Base-by-base conservation (phyloP, 1,139 yeast genomes). In the Blastobotrys persicus region DNA sequence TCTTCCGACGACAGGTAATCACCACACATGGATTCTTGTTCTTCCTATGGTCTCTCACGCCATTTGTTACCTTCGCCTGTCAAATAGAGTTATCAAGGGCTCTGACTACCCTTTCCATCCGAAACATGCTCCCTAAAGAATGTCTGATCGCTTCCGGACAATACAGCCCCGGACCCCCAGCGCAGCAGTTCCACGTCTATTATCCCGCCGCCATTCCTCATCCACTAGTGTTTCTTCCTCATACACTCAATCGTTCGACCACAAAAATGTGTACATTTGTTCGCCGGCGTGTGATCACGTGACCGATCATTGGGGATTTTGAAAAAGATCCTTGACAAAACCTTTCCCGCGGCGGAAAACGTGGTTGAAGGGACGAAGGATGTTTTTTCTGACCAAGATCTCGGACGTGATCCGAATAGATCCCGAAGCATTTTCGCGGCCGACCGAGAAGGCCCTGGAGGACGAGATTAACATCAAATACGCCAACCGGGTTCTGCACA, bases 391-490 rank as follows among this genome's bases (percentile, higher is more conserved):
- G 48, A 79, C 96, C 16, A 81, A 81, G 62, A 70, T 92, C 49
- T 74, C 87, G 14, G 98, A 92, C 68, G 76, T 92, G 56, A 83
- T 92, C 57, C 81, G 96, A 59, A 79, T 94, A 44, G 92, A 94
- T 9, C 98, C 98, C 1, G 86, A 83, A 58, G 77, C 88, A 47
- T 89, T 92, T 71, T 79, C 81, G 59, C 72, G 81, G 44, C 88
- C 91, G 16, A 77, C 85, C 16, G 77, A 78, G 50, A 81, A 78
- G 47, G 85, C 96, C 2, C 75, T 92, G 44, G 79, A 81, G 46
- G 86, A 87, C 58, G 96, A 89, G 61, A 77, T 94, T 57, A 88
- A 89, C 67, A 78, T 78, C 58, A 92, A 91, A 67, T 89, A 83
- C 64, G 80, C 96, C 51, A 91, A 92, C 70, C 85, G 62, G 51